Percentiles rank a stretch among this genome's conserved stretches.
phyloP scores from a whole-genome alignment of 805 yeast species.

The Metschnikowia aberdeeniae region DNA sequence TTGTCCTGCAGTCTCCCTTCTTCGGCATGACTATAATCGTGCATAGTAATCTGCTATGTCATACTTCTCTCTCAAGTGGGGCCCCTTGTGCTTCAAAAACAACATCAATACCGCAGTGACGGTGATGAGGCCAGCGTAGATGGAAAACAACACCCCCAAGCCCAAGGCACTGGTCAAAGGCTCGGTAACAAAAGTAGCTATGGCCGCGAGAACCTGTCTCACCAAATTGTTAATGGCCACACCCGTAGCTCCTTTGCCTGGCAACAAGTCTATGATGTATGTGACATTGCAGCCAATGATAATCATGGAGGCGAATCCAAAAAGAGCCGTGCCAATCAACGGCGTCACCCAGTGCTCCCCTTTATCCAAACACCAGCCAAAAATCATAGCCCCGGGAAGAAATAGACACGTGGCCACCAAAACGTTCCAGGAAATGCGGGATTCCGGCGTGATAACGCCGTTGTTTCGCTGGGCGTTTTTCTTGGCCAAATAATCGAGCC shows the following conservation, averaged over 20 bases:
- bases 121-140: slow-evolving; percentile 56
- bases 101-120: slow-evolving; percentile 40
- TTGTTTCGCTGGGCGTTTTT: slow-evolving; percentile 51
- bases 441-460: slow-evolving; percentile 70
- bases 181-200: slow-evolving; percentile 69
- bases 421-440: slow-evolving; percentile 73
- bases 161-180: slow-evolving; percentile 68
- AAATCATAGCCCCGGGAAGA: slow-evolving; percentile 64
- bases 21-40: slow-evolving; percentile 21
- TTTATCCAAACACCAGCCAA: slow-evolving; percentile 77
- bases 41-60: slow-evolving; percentile 58
- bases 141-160: slow-evolving; percentile 64
- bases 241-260: slow-evolving; percentile 87
- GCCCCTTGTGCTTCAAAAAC: slow-evolving; percentile 52
- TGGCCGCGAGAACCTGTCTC: slow-evolving; percentile 70
- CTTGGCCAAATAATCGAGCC: slow-evolving; percentile 62
- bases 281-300: slow-evolving; percentile 78
- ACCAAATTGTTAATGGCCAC: slow-evolving; percentile 77
- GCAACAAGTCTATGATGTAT: slow-evolving; percentile 76
- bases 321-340: slow-evolving; percentile 72
- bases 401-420: slow-evolving; percentile 57
- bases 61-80: slow-evolving; percentile 59
- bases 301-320: slow-evolving; percentile 82
- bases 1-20: not conserved
- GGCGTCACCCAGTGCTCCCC: slow-evolving; percentile 75